A percentile compares a stretch with the other conserved stretches of the same genome.
These are phyloP conservation scores for Mortierella hygrophila DNA, from an alignment of 192 early-diverging fungal species.

Conservation along the genomic window DNA sequence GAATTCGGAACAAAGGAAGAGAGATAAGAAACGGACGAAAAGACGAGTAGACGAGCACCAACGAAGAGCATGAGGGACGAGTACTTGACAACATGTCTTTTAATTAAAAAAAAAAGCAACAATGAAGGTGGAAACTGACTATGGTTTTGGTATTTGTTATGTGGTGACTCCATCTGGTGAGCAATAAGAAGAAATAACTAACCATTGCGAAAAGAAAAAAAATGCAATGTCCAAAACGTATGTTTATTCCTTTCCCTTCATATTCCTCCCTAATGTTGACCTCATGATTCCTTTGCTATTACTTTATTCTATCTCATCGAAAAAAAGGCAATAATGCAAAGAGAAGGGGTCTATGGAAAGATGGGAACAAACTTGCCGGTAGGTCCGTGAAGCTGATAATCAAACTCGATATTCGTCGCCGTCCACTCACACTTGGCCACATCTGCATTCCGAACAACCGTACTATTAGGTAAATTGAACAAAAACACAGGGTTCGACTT, in stretches of 20 bases:
- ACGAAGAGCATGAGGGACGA: no score
- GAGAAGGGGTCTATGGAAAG: neutral
- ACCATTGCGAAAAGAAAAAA: no score
- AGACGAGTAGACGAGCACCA: no score
- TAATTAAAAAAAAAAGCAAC: no score
- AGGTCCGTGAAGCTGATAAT: slow-evolving; percentile 12
- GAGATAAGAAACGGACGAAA: no score
- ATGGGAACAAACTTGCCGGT: neutral
- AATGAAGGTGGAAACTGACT: no score
- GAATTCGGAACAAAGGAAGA: no score
- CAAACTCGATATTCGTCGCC: slow-evolving; percentile 4
- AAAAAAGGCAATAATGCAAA: neutral
- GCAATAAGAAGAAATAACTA: no score
- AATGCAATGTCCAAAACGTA: no score
- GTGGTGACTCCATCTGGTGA: no score
- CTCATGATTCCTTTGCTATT: neutral
- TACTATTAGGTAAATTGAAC: slow-evolving; percentile 8
- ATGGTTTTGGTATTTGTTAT: no score
- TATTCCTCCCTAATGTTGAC: neutral
- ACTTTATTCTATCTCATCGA: neutral
- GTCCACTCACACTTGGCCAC: slow-evolving; percentile 22
- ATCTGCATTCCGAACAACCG: neutral
- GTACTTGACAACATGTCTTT: no score
- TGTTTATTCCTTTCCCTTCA: neutral
- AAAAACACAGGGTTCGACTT: neutral